phyloP scores from a whole-genome alignment of 148 eudicot species.

The Nepenthes gracilis region DNA sequence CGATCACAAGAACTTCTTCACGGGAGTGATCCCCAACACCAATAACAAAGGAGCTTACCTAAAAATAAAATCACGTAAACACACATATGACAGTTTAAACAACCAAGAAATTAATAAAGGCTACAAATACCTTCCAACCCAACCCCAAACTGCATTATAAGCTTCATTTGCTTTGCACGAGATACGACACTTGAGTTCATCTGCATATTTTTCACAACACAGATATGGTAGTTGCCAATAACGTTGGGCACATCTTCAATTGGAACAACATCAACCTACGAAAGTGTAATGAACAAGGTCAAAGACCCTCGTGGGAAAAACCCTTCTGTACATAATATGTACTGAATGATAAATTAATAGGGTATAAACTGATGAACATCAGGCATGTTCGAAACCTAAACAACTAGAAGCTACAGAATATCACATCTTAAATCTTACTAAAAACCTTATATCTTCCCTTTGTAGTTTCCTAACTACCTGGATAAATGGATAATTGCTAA shows the following conservation, averaged over 20 bases:
- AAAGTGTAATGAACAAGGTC: slow-evolving; percentile 4
- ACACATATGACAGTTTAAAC: too few relatives aligned
- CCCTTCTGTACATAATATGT: not conserved
- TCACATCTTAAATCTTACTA: too few relatives aligned
- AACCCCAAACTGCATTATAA: slow-evolving; percentile 91
- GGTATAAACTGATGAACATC: too few relatives aligned
- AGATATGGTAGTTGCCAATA: slow-evolving; percentile 74
- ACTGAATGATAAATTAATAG: not conserved
- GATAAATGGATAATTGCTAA: slow-evolving; percentile 40
- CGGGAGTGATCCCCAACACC: too few relatives aligned
- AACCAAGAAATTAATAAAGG: too few relatives aligned
- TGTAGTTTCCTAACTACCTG: slow-evolving; percentile 32
- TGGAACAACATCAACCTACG: slow-evolving; percentile 82
- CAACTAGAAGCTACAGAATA: too few relatives aligned
- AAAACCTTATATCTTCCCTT: too few relatives aligned
- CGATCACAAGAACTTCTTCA: too few relatives aligned
- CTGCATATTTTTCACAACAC: slow-evolving; percentile 52
- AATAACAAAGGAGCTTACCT: too few relatives aligned
- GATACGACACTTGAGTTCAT: slow-evolving; percentile 53
- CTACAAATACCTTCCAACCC: slow-evolving; percentile 65
- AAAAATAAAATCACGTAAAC: too few relatives aligned
- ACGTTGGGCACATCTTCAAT: slow-evolving; percentile 39
- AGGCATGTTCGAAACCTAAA: too few relatives aligned
- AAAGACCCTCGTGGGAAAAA: not conserved
- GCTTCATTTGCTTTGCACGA: slow-evolving; percentile 69